Evolutionary conservation across 2,329 filamentous ascomycete species (phyloP), one percentile per base, ranked within the genome.

Genomic region (Pseudocercospora crystallina): DNA sequence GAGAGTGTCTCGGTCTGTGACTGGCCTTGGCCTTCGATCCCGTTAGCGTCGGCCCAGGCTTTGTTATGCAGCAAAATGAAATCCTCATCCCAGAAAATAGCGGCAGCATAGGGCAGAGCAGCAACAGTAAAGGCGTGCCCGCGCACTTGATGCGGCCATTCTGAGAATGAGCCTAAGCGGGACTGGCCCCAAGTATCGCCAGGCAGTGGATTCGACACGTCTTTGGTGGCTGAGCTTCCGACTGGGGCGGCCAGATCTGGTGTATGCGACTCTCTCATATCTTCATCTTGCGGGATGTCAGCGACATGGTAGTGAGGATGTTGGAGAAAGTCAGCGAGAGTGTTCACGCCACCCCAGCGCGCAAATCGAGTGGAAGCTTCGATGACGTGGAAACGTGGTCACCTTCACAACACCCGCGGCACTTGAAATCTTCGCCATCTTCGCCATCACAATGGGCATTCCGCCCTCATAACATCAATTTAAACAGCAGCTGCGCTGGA

Each of bases 1-100:
- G 59, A 54, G 17, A 74, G 67, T 30, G 43, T 57, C 12, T 66
- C 62, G 14, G 62, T 57, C 36, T 71, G 68, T 5, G 56, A 54
- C 32, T 62, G 58, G 10, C 71, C 72, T 66, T 53, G 53, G 11
- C 9, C 66, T 30, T 65, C 58, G 2, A 67, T 50, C 10, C 64
- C 59, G 12, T 64, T 66, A 8, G 65, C 63, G 43, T 68, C 69
- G 11, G 56, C 62, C 73, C 73, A 76, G 5, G 69, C 67, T 11
- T 71, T 45, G 49, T 76, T 76, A 57, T 73, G 68, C 5, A 75
- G 60, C 10, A 72, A 62, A 8, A 64, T 53, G 15, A 73, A 60
- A 9, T 71, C 64, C 8, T 65, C 54, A 12, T 69, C 69, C 72
- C 73, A 75, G 56, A 74, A 74, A 15, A 76, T 63, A 36, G 71